phyloP scores from a whole-genome alignment of 495 filamentous ascomycete genomes.

The Penicillium bialowiezense region DNA sequence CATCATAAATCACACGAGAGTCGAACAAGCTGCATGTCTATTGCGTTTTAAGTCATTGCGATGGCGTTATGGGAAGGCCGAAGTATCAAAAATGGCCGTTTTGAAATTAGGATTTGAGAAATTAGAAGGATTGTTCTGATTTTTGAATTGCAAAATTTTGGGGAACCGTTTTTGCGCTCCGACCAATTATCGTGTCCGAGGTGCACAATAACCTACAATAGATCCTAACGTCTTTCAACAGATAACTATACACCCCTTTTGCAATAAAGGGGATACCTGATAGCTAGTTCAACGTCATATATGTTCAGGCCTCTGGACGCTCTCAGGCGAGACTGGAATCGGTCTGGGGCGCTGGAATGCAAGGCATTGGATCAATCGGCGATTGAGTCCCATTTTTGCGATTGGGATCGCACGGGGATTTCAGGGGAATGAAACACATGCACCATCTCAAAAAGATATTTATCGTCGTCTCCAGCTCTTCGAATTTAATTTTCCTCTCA shows the following conservation, averaged over 20 bases:
- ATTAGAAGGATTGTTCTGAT: not conserved
- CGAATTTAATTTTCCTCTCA: not conserved
- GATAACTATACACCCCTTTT: no score
- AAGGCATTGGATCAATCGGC: conserved; percentile 6
- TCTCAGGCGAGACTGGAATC: conserved; percentile 1
- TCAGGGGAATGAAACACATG: not conserved
- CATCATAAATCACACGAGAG: conserved; percentile 1
- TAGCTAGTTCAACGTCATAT: not conserved
- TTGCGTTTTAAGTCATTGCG: not conserved
- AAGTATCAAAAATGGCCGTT: not conserved
- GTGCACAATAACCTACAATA: not conserved
- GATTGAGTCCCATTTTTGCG: conserved; percentile 1
- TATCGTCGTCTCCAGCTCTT: not conserved
- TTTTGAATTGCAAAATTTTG: not conserved
- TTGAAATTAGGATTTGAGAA: not conserved
- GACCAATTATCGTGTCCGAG: not conserved
- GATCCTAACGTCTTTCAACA: not conserved
- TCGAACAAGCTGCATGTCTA: not conserved
- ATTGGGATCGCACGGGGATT: conserved; percentile 2
- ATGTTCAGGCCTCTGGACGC: not conserved
- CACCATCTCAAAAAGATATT: not conserved
- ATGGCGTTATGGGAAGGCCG: not conserved
- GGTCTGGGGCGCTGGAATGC: conserved; percentile 1
- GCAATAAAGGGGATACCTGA: no score
- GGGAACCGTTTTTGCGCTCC: not conserved